A percentile compares a stretch with the other conserved stretches of the same genome.
These are phyloP conservation scores for Periconia digitata DNA, from an alignment of 2,329 filamentous ascomycete genomes.

Conservation along the genomic window DNA sequence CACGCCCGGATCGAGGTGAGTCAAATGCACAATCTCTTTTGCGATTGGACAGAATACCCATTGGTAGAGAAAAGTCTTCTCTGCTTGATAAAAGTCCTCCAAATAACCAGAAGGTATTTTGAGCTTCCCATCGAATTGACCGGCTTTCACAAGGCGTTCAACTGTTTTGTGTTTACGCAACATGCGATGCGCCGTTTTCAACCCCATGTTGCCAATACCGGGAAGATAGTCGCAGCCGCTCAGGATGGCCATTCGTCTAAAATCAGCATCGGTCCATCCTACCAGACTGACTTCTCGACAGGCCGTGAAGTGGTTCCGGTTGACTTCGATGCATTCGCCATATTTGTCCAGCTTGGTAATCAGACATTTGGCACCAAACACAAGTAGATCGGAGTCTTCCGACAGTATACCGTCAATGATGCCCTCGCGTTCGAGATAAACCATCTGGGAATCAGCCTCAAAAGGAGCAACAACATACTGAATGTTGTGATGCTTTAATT, in stretches of 20 bases:
- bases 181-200: constrained; percentile 92
- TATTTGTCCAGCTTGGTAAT: constrained; percentile 94
- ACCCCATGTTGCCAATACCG: constrained; percentile 78
- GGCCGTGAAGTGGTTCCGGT: constrained; percentile 82
- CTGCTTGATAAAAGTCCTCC: constrained; percentile 79
- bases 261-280: constrained; percentile 89
- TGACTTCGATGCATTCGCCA: constrained; percentile 89
- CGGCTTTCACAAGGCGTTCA: constrained; percentile 76
- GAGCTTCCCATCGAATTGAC: constrained; percentile 87
- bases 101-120: constrained; percentile 80
- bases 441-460: constrained; percentile 95
- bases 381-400: constrained; percentile 93
- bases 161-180: constrained; percentile 87
- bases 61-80: constrained; percentile 91
- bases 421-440: constrained; percentile 86
- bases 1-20: constrained; percentile 63
- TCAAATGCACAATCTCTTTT: constrained; percentile 74
- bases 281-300: constrained; percentile 86
- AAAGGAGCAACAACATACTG: constrained; percentile 94
- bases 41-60: constrained; percentile 84
- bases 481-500: constrained; percentile 77
- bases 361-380: constrained; percentile 88
- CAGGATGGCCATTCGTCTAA: constrained; percentile 92
- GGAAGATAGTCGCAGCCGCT: constrained; percentile 96
- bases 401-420: constrained; percentile 86